Conservation (phyloP, 148 eudicot species). For the Dianthus caryophyllus region DNA sequence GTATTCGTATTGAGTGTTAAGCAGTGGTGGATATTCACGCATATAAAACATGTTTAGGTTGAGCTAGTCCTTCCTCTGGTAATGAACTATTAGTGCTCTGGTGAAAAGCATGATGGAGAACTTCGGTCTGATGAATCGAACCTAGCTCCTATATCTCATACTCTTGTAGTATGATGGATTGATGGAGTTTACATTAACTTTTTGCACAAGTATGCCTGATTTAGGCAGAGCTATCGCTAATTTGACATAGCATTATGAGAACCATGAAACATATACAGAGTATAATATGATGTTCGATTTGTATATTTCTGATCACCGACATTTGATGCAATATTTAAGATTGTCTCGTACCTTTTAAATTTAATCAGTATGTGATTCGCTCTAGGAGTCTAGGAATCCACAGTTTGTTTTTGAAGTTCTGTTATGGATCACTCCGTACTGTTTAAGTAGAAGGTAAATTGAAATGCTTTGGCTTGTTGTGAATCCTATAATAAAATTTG, state of each 20-base stretch:
- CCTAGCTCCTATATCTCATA: not conserved
- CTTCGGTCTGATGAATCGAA: not conserved
- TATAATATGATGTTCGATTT: too few relatives aligned
- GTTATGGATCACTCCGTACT: too few relatives aligned
- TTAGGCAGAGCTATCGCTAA: not conserved
- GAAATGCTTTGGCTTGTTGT: not conserved
- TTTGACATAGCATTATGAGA: not conserved
- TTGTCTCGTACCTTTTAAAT: not conserved
- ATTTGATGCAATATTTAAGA: not conserved
- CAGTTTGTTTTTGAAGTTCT: not conserved
- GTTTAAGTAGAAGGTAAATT: constrained; percentile 7
- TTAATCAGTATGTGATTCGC: not conserved
- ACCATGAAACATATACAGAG: not conserved
- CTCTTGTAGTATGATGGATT: not conserved
- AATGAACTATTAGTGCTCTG: not conserved
- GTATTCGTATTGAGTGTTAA: too few relatives aligned
- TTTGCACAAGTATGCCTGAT: not conserved
- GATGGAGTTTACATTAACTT: not conserved
- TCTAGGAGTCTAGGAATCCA: not conserved
- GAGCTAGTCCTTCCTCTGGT: not conserved
- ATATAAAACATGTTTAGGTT: not conserved
- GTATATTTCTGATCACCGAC: not conserved
- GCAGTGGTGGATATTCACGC: not conserved
- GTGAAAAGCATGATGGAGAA: not conserved
- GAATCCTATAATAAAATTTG: not conserved